Conservation (phyloP, 169 alveolate species). For the Miamiensis avidus region DNA sequence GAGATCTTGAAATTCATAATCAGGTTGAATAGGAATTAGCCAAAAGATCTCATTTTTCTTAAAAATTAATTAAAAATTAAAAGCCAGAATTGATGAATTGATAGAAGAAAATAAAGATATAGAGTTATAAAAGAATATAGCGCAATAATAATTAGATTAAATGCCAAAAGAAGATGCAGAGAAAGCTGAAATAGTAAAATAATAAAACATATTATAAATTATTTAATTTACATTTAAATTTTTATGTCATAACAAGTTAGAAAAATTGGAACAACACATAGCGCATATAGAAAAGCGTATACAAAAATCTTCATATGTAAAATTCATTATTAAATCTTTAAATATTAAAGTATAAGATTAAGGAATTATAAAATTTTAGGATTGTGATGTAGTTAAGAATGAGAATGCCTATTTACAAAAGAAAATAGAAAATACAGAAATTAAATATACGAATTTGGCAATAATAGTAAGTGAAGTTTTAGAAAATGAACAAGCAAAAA, state of each 20-base stretch:
- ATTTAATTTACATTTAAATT: not conserved
- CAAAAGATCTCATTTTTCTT: constrained; percentile 76
- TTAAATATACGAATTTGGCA: constrained; percentile 40
- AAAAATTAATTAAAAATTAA: constrained; percentile 71
- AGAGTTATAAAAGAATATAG: constrained; percentile 21
- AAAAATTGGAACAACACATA: constrained; percentile 21
- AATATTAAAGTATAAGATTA: no score
- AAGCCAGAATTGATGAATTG: constrained; percentile 59
- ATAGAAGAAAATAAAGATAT: constrained; percentile 45
- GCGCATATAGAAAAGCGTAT: constrained; percentile 20
- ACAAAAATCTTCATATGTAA: constrained; percentile 37
- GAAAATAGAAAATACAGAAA: constrained; percentile 30
- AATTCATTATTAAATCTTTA: no score
- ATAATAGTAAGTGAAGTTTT: constrained; percentile 21
- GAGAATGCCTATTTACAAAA: constrained; percentile 37
- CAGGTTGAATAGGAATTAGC: constrained; percentile 85
- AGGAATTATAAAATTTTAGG: not conserved
- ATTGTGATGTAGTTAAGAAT: constrained; percentile 43
- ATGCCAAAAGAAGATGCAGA: constrained; percentile 26
- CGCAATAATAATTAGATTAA: constrained; percentile 20
- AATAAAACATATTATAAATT: not conserved
- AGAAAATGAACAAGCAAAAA: constrained; percentile 3
- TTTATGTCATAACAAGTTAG: not conserved
- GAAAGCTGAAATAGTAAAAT: constrained; percentile 19
- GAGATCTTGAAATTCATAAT: constrained; percentile 86